These are phyloP conservation scores for Dichotomocladium elegans DNA, from an alignment of 371 early-diverging fungal genomes.

Conservation along the genomic window DNA sequence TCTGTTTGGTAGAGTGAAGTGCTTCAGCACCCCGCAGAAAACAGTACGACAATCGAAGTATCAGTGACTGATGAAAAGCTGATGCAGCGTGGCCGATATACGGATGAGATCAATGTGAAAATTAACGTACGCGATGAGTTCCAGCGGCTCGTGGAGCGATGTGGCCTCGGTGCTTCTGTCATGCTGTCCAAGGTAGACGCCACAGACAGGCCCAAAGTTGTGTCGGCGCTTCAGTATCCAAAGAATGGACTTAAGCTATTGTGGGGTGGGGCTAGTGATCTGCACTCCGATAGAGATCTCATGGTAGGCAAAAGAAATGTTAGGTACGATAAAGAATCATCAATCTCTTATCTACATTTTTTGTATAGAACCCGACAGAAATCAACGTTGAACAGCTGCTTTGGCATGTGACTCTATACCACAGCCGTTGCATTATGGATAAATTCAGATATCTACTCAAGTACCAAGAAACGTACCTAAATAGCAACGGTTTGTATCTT, in stretches of 20 bases:
- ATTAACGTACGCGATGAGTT: constrained; percentile 39
- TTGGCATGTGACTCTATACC: constrained; percentile 45
- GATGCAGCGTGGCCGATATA: constrained; percentile 11
- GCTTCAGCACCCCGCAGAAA: not conserved
- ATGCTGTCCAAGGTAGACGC: constrained; percentile 19
- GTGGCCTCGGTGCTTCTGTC: constrained; percentile 45
- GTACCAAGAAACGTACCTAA: constrained; percentile 26
- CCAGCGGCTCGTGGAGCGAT: constrained; percentile 35
- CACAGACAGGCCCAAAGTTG: constrained; percentile 23
- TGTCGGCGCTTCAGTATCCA: constrained; percentile 38
- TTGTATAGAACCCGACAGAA: constrained; percentile 40
- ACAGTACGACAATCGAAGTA: constrained; percentile 25
- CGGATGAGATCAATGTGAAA: constrained; percentile 9
- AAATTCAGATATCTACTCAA: constrained; percentile 40
- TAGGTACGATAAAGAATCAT: not conserved
- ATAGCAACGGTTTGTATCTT: constrained; percentile 30
- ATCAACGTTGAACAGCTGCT: constrained; percentile 48
- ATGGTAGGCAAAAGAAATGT: constrained; percentile 16
- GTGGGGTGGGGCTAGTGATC: constrained; percentile 31
- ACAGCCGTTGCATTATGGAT: constrained; percentile 45
- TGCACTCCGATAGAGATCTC: constrained; percentile 28
- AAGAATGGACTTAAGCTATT: constrained; percentile 25
- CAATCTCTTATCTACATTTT: not conserved
- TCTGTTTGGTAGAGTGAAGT: not conserved
- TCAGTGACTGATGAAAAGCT: constrained; percentile 25